Percentiles rank a stretch among this genome's conserved stretches.
phyloP scores from a whole-genome alignment of 208 protist species.

The Tritrichomonas musculus region DNA sequence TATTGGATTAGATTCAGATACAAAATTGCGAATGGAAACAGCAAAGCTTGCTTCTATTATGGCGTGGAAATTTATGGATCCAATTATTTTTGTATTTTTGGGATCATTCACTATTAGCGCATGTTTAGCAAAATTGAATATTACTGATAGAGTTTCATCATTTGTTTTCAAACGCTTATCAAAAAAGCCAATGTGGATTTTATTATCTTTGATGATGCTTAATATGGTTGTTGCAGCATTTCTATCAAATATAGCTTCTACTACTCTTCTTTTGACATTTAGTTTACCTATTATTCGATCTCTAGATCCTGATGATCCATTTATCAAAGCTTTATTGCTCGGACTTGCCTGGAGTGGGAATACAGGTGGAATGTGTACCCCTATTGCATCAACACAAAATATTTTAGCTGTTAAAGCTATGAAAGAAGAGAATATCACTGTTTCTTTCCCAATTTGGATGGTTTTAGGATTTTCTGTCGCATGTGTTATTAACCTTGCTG shows the following conservation, averaged over 20 bases:
- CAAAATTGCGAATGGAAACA: not conserved
- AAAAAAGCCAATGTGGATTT: not conserved
- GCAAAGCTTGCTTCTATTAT: not conserved
- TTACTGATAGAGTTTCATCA: not conserved
- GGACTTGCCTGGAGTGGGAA: not conserved
- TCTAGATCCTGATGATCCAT: not conserved
- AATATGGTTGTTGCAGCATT: not conserved
- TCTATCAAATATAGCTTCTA: constrained; percentile 1
- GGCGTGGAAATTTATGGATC: constrained; percentile 9
- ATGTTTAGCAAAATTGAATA: not conserved
- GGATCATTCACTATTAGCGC: not conserved
- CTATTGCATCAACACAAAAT: constrained; percentile 6
- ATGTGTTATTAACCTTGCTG: not conserved
- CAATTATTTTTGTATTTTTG: constrained; percentile 16
- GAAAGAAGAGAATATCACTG: not conserved
- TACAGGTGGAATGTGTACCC: not conserved
- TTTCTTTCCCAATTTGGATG: not conserved
- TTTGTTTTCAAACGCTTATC: not conserved
- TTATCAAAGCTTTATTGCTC: not conserved
- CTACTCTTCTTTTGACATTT: not conserved
- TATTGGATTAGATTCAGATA: not conserved
- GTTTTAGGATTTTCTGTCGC: not conserved
- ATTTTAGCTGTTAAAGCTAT: constrained; percentile 29
- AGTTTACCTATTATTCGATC: not conserved
- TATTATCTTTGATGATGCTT: not conserved